These are phyloP conservation scores for Thalassiosira mediterranea DNA, from an alignment of 352 stramenopile species.

Conservation along the genomic window DNA sequence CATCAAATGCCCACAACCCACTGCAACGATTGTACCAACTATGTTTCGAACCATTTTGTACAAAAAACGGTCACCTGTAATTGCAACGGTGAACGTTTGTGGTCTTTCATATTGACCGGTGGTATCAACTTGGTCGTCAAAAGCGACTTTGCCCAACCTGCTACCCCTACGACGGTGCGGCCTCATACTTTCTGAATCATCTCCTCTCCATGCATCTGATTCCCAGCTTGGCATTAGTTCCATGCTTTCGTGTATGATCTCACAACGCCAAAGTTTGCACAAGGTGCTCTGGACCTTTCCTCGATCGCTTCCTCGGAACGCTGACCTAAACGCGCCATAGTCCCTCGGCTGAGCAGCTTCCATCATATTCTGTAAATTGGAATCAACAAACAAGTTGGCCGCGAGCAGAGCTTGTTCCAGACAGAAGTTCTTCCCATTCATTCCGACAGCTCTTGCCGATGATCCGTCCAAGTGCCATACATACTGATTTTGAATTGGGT, in stretches of 20 bases:
- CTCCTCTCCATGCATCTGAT: too few relatives aligned
- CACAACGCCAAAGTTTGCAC: constrained; percentile 62
- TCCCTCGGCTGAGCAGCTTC: constrained; percentile 12
- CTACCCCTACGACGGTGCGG: constrained; percentile 11
- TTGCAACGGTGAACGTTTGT: constrained; percentile 56
- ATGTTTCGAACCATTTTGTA: constrained; percentile 83
- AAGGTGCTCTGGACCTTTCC: constrained; percentile 54
- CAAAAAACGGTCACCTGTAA: constrained; percentile 77
- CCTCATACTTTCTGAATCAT: too few relatives aligned
- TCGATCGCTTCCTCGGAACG: constrained; percentile 69
- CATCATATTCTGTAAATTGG: constrained; percentile 6
- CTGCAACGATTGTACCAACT: constrained; percentile 69
- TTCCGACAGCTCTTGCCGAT: constrained; percentile 47
- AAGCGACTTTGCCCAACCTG: constrained; percentile 8
- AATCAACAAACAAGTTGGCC: constrained; percentile 40
- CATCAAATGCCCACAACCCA: constrained; percentile 55
- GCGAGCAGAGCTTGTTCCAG: constrained; percentile 42
- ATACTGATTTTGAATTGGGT: constrained; percentile 57
- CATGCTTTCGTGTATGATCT: constrained; percentile 40
- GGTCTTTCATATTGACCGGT: not conserved
- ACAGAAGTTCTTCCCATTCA: constrained; percentile 52
- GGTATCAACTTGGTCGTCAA: constrained; percentile 1
- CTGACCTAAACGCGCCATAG: constrained; percentile 52
- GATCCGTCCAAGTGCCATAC: constrained; percentile 70
- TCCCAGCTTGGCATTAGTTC: constrained; percentile 55